Conservation (phyloP, 2,329 filamentous ascomycete genomes). For the Diaporthe citri region DNA sequence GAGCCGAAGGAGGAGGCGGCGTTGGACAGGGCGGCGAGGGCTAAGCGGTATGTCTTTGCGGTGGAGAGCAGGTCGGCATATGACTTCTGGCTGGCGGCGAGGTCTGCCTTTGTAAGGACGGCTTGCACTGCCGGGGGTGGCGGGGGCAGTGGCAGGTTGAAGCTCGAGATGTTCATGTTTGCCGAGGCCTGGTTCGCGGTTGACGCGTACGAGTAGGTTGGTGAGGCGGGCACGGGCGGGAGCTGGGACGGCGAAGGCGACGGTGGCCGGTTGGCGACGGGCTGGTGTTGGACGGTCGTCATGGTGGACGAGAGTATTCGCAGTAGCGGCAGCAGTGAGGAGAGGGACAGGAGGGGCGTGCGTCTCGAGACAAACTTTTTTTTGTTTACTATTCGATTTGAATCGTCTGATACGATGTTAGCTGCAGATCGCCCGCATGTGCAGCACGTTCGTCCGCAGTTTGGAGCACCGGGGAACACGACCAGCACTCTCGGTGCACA, state of each 20-base stretch:
- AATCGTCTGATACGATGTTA: constrained; percentile 23
- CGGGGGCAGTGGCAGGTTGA: constrained; percentile 72
- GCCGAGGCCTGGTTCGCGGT: constrained; percentile 71
- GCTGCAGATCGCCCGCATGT: constrained; percentile 29
- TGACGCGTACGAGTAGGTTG: constrained; percentile 70
- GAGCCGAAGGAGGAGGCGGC: constrained; percentile 74
- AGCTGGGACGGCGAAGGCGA: constrained; percentile 69
- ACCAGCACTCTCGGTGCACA: background rate
- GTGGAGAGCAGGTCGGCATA: constrained; percentile 72
- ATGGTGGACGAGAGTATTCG: constrained; percentile 20
- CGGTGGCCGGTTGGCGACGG: constrained; percentile 45
- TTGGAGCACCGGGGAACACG: background rate
- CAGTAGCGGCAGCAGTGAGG: background rate
- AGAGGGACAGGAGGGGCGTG: constrained; percentile 47
- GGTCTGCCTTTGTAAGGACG: constrained; percentile 73
- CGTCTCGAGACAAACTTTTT: constrained; percentile 38
- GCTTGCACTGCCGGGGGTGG: constrained; percentile 69
- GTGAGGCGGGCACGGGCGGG: constrained; percentile 72
- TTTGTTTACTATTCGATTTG: constrained; percentile 25
- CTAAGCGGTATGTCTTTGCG: constrained; percentile 73
- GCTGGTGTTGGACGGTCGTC: constrained; percentile 31
- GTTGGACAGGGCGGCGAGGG: constrained; percentile 70
- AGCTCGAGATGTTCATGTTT: constrained; percentile 46
- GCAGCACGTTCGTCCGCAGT: constrained; percentile 21
- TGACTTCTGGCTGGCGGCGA: constrained; percentile 71